Evolutionary conservation across 2,329 filamentous ascomycete genomes (phyloP).

Genomic region (Bretziella fagacearum): DNA sequence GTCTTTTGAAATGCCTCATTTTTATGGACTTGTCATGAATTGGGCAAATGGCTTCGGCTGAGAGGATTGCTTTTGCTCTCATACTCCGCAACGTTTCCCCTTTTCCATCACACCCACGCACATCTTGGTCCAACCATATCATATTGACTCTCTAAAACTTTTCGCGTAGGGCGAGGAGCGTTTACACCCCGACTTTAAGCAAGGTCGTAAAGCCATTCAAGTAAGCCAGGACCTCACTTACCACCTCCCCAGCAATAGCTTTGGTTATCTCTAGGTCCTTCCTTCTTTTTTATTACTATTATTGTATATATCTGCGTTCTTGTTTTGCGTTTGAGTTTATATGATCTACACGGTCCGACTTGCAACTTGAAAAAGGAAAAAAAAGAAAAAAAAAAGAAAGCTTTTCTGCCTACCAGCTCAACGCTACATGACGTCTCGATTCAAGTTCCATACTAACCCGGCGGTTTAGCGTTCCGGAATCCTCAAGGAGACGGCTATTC

Average conservation of each 20-base stretch:
- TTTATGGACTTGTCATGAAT: not conserved
- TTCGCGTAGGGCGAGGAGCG: slow-evolving; percentile 58
- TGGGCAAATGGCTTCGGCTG: too few relatives aligned
- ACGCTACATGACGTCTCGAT: not conserved
- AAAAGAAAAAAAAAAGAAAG: too few relatives aligned
- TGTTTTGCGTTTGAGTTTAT: slow-evolving; percentile 14
- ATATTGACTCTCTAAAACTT: slow-evolving; percentile 9
- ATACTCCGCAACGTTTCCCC: not conserved
- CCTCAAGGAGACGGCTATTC: slow-evolving; percentile 95
- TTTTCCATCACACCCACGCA: not conserved
- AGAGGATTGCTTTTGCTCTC: not conserved
- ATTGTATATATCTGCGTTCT: slow-evolving; percentile 21
- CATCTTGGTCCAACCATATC: not conserved
- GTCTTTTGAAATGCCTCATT: too few relatives aligned
- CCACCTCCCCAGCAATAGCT: not conserved
- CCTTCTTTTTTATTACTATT: slow-evolving; percentile 7
- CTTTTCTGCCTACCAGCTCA: too few relatives aligned
- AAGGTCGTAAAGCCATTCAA: slow-evolving; percentile 90
- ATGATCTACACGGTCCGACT: too few relatives aligned
- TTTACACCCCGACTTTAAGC: slow-evolving; percentile 92
- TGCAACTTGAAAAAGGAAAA: too few relatives aligned
- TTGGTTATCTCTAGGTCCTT: not conserved
- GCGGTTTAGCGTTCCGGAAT: slow-evolving; percentile 76
- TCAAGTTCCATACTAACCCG: slow-evolving; percentile 1
- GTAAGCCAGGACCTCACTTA: slow-evolving; percentile 42